phyloP scores from a whole-genome alignment of 2,329 filamentous ascomycete genomes.

The Botrytis sinoallii region DNA sequence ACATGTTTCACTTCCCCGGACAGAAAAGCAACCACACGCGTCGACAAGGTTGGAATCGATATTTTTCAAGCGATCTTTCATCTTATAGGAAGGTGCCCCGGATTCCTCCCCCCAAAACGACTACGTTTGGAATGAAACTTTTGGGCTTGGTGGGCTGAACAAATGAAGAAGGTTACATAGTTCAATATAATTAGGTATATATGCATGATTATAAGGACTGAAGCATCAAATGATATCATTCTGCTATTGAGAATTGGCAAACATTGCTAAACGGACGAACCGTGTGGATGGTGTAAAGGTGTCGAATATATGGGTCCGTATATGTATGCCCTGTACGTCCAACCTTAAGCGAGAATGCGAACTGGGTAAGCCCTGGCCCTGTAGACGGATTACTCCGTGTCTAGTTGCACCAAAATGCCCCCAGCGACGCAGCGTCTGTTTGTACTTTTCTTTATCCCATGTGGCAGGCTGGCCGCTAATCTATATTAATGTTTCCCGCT shows the following conservation, averaged over 20 bases:
- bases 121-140: neutral
- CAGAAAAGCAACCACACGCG: neutral
- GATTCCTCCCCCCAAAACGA: neutral
- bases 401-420: neutral
- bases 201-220: neutral
- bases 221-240: neutral
- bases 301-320: neutral
- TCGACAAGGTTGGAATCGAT: constrained; percentile 9
- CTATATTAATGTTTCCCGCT: neutral
- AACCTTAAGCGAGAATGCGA: neutral
- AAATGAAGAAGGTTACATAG: neutral
- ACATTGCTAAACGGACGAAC: neutral
- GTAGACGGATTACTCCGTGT: neutral
- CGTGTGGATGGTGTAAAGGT: neutral
- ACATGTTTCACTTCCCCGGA: constrained; percentile 11
- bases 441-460: neutral
- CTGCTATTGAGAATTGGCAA: neutral
- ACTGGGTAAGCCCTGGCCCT: neutral
- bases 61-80: neutral
- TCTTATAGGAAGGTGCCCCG: neutral
- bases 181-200: neutral
- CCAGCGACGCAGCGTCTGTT: neutral
- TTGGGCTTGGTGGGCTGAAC: neutral
- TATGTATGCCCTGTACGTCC: neutral
- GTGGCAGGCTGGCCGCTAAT: neutral